phyloP scores from a whole-genome alignment of 441 rosid genomes.

The Populus hybrid region DNA sequence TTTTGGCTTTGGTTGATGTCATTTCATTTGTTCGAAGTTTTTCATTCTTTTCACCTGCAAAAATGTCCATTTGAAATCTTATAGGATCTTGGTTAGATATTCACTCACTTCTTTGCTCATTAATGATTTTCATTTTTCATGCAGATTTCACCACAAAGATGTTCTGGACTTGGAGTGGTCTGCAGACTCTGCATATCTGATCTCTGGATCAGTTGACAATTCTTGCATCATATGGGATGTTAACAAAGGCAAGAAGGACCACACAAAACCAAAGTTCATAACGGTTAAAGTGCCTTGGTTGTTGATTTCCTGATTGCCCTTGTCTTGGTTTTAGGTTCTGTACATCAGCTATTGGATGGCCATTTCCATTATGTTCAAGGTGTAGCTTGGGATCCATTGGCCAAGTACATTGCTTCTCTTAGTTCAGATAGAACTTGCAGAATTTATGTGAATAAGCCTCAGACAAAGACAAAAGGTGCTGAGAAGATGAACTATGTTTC shows the following conservation, averaged over 20 bases:
- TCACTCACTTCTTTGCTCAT: not conserved
- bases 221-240: constrained; percentile 95
- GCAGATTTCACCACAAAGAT: constrained; percentile 91
- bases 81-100: not conserved
- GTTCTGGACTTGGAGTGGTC: constrained; percentile 95
- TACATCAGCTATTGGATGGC: constrained; percentile 77
- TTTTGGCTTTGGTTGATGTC: not conserved
- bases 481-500: constrained; percentile 69
- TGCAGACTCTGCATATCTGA: constrained; percentile 60
- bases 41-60: not conserved
- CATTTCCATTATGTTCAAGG: constrained; percentile 98
- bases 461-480: constrained; percentile 54
- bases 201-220: constrained; percentile 97
- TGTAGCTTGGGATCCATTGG: constrained; percentile 93
- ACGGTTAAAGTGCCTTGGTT: not conserved
- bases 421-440: constrained; percentile 97
- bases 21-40: not conserved
- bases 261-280: not conserved
- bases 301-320: constrained; percentile 13
- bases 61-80: not conserved
- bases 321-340: constrained; percentile 58
- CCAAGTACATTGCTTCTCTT: constrained; percentile 74
- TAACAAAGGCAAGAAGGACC: constrained; percentile 62
- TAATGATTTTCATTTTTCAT: constrained; percentile 3
- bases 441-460: constrained; percentile 70